Conservation (phyloP, 108 stramenopile genomes). For the Stephanodiscus minutulus region DNA sequence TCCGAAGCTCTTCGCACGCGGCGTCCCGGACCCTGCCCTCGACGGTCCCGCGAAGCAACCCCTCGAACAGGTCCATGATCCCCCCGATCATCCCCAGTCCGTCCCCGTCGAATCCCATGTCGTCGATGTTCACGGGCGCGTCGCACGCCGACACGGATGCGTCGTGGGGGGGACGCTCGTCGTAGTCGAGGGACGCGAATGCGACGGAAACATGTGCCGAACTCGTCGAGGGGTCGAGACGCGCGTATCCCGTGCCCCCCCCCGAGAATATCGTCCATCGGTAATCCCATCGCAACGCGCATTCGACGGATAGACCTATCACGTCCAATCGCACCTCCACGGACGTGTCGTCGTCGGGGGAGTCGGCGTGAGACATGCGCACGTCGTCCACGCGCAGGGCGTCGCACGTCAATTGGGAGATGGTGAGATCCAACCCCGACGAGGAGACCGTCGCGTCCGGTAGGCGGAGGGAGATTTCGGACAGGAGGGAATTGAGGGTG, state of each 20-base stretch:
- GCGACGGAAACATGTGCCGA: conserved; percentile 38
- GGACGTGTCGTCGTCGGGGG: conserved; percentile 5
- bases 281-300: conserved; percentile 45
- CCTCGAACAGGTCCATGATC: conserved; percentile 59
- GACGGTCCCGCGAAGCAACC: conserved; percentile 43
- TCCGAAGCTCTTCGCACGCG: conserved; percentile 56
- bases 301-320: conserved; percentile 29
- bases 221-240: conserved; percentile 21
- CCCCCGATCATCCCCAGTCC: conserved; percentile 50
- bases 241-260: conserved; percentile 13
- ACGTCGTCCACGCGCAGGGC: conserved; percentile 28
- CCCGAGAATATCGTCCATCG: conserved; percentile 48
- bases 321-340: conserved; percentile 21
- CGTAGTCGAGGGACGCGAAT: conserved; percentile 51
- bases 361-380: conserved; percentile 12
- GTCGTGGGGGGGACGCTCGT: conserved; percentile 41
- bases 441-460: conserved; percentile 39
- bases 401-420: conserved; percentile 33
- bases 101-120: conserved; percentile 63
- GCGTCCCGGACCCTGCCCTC: conserved; percentile 46
- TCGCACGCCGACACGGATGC: conserved; percentile 44
- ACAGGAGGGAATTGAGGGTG: conserved; percentile 38
- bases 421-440: conserved; percentile 36
- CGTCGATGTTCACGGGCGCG: conserved; percentile 46
- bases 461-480: conserved; percentile 30